These are phyloP conservation scores for Euptelea pleiosperma DNA, from an alignment of 164 flowering plant genomes.

Conservation along the genomic window DNA sequence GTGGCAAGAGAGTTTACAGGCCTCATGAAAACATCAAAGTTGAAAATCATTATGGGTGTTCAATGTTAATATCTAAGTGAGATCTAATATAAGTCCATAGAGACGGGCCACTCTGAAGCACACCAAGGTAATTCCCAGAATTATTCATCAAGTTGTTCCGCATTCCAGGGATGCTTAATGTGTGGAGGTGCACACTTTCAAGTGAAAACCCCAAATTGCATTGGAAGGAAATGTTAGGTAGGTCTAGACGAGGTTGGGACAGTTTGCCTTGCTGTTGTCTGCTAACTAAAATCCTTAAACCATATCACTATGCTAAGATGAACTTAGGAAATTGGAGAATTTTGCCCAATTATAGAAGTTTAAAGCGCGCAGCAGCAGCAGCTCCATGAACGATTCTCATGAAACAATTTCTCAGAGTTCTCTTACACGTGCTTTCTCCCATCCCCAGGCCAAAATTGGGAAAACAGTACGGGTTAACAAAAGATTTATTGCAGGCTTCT, in stretches of 20 bases:
- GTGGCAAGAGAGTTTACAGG: too few relatives aligned
- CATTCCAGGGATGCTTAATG: background rate
- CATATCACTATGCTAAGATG: too few relatives aligned
- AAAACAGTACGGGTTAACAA: background rate
- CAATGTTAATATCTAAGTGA: too few relatives aligned
- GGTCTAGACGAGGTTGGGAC: background rate
- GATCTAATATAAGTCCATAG: too few relatives aligned
- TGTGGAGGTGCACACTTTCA: background rate
- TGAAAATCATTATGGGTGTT: too few relatives aligned
- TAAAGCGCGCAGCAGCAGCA: background rate
- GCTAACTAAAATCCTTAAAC: background rate
- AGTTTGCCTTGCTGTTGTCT: background rate
- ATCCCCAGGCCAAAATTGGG: background rate
- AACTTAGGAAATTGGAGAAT: too few relatives aligned
- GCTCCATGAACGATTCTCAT: too few relatives aligned
- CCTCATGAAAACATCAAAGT: background rate
- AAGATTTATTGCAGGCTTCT: background rate
- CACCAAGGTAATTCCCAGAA: background rate
- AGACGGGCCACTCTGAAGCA: background rate
- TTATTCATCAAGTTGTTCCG: background rate
- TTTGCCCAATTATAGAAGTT: background rate
- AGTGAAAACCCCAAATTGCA: background rate
- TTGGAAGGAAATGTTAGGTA: constrained; percentile 5
- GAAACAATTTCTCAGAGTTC: background rate
- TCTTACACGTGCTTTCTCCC: background rate